These are phyloP conservation scores for Penicillium mononematosum DNA, from an alignment of 495 filamentous ascomycete species.

Conservation along the genomic window DNA sequence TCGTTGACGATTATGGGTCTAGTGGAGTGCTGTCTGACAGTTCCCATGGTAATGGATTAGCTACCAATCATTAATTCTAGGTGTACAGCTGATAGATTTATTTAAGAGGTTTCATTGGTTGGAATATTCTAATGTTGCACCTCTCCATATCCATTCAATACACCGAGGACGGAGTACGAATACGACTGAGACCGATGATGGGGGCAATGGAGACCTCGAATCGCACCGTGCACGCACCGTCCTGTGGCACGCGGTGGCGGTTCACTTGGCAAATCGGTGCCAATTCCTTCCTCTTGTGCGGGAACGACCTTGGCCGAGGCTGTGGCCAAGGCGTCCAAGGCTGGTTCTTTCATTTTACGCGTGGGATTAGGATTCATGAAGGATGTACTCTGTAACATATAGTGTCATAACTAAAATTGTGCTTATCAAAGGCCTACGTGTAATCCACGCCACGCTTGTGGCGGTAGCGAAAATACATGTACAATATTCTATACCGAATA, in stretches of 20 bases:
- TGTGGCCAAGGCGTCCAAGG: not conserved
- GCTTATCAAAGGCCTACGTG: slow-evolving; percentile 2
- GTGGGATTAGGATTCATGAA: too few species aligned
- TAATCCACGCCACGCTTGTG: not conserved
- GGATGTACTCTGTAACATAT: too few species aligned
- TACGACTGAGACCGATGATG: not conserved
- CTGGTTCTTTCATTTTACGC: slow-evolving; percentile 1
- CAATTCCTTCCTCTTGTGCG: slow-evolving; percentile 1
- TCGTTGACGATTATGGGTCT: too few species aligned
- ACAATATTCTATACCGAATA: not conserved
- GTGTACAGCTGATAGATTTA: too few species aligned
- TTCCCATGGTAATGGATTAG: too few species aligned
- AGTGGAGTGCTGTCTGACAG: too few species aligned
- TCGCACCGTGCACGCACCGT: slow-evolving; percentile 1
- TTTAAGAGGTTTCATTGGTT: too few species aligned
- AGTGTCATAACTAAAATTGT: too few species aligned
- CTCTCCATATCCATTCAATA: too few species aligned
- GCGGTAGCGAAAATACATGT: not conserved
- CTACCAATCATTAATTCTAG: too few species aligned
- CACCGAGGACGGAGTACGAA: not conserved
- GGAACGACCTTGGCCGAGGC: not conserved
- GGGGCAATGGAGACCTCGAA: not conserved
- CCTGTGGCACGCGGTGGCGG: slow-evolving; percentile 2
- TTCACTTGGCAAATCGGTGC: slow-evolving; percentile 7
- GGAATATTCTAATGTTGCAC: too few species aligned